Evolutionary conservation across 2,329 filamentous ascomycete genomes (phyloP).

Genomic region (Pseudocercospora crystallina): DNA sequence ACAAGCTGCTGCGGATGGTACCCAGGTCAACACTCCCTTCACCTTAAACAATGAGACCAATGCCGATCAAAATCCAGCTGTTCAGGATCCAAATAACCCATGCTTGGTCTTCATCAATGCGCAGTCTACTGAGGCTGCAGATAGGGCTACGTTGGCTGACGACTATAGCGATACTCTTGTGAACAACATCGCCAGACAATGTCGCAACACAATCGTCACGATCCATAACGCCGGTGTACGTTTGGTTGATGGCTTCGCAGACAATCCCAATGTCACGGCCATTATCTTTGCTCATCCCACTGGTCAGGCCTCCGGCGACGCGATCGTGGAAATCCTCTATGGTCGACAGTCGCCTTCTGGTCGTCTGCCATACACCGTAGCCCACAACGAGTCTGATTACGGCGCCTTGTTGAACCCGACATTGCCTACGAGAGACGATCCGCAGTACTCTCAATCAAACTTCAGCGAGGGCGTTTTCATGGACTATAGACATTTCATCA

Average conservation of each 20-base stretch:
- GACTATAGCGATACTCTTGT: constrained; percentile 30
- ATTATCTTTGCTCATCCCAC: constrained; percentile 22
- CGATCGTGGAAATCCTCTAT: constrained; percentile 25
- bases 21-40: constrained; percentile 28
- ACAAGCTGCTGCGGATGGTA: constrained; percentile 29
- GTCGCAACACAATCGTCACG: constrained; percentile 33
- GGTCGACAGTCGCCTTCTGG: constrained; percentile 31
- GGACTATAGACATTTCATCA: constrained; percentile 47
- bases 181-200: constrained; percentile 30
- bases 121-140: constrained; percentile 28
- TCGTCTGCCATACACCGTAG: constrained; percentile 34
- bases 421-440: constrained; percentile 16
- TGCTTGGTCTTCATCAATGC: constrained; percentile 36
- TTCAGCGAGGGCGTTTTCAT: constrained; percentile 44
- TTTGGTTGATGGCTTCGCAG: constrained; percentile 32
- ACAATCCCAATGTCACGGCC: constrained; percentile 28
- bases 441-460: constrained; percentile 26
- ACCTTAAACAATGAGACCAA: not conserved
- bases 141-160: constrained; percentile 30
- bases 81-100: constrained; percentile 26
- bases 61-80: constrained; percentile 21
- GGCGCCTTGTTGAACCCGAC: constrained; percentile 24
- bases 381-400: constrained; percentile 31
- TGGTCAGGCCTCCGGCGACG: constrained; percentile 25
- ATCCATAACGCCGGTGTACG: constrained; percentile 34